Evolutionary conservation across 805 yeast genomes (phyloP).

Genomic region (Priceomyces castillae): DNA sequence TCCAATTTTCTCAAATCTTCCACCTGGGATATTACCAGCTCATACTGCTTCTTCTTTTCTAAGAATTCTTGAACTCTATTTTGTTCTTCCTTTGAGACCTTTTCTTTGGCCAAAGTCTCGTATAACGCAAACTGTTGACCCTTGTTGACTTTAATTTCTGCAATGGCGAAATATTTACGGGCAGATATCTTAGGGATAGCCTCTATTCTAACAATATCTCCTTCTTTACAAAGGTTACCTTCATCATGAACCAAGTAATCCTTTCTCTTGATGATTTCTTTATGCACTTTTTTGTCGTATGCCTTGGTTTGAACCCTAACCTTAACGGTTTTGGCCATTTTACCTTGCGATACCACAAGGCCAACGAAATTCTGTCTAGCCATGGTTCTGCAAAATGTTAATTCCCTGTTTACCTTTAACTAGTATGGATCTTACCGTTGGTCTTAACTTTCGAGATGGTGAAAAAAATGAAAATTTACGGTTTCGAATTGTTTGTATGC

Average conservation of each 20-base stretch:
- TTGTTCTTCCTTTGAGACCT: constrained; percentile 67
- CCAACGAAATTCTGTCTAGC: constrained; percentile 91
- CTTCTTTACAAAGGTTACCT: constrained; percentile 86
- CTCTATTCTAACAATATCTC: constrained; percentile 92
- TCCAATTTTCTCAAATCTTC: constrained; percentile 40
- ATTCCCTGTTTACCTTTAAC: not conserved
- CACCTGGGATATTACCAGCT: constrained; percentile 28
- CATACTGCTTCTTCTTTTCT: constrained; percentile 34
- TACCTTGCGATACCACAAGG: constrained; percentile 91
- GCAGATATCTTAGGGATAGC: constrained; percentile 82
- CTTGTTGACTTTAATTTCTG: constrained; percentile 82
- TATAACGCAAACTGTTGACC: constrained; percentile 90
- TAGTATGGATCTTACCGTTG: not conserved
- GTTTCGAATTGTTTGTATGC: too few relatives aligned
- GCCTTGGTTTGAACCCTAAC: constrained; percentile 80
- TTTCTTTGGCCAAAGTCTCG: constrained; percentile 66
- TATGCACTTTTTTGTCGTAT: constrained; percentile 69
- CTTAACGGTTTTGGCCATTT: constrained; percentile 92
- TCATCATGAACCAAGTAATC: constrained; percentile 93
- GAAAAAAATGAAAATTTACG: not conserved
- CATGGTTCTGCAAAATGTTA: constrained; percentile 42
- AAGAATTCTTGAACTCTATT: constrained; percentile 54
- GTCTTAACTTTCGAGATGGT: not conserved
- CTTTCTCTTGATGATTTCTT: constrained; percentile 72
- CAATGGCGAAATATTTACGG: constrained; percentile 82